These are phyloP conservation scores for Psilocybe subaeruginosa DNA, from an alignment of 768 basidiomycete species.

Conservation along the genomic window DNA sequence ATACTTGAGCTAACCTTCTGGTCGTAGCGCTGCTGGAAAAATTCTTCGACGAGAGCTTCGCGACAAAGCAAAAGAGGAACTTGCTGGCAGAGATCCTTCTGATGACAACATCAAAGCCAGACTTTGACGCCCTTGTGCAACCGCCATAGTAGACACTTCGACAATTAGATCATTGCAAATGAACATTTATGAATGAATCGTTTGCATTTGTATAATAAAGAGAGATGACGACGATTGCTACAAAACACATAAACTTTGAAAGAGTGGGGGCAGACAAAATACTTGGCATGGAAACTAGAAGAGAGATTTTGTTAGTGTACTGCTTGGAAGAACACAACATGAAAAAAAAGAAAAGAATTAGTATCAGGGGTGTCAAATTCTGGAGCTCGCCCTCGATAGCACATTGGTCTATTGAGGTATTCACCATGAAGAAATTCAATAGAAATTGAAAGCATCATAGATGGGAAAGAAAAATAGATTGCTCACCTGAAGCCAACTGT, in stretches of 20 bases:
- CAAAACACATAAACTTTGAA: too few species aligned
- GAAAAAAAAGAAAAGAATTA: slow-evolving; percentile 4
- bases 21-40: slow-evolving; percentile 78
- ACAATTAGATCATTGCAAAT: slow-evolving; percentile 1
- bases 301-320: neutral
- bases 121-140: slow-evolving; percentile 25
- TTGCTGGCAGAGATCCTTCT: slow-evolving; percentile 40
- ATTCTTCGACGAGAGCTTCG: slow-evolving; percentile 82
- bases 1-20: neutral
- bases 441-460: slow-evolving; percentile 59
- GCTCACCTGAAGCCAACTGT: slow-evolving; percentile 19
- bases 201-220: neutral
- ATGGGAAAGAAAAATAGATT: slow-evolving; percentile 18
- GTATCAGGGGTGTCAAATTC: slow-evolving; percentile 65
- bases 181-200: neutral
- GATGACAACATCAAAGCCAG: slow-evolving; percentile 34
- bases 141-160: neutral
- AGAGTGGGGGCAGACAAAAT: neutral
- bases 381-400: slow-evolving; percentile 69
- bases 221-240: too few species aligned
- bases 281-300: neutral
- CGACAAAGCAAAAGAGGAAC: slow-evolving; percentile 64
- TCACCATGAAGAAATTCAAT: slow-evolving; percentile 95
- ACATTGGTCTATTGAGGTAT: slow-evolving; percentile 50
- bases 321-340: neutral